A percentile compares a stretch with the other conserved stretches of the same genome.
Evolutionary conservation across 257 asterid genomes (phyloP).

Genomic region (Ajuga chamaepitys): DNA sequence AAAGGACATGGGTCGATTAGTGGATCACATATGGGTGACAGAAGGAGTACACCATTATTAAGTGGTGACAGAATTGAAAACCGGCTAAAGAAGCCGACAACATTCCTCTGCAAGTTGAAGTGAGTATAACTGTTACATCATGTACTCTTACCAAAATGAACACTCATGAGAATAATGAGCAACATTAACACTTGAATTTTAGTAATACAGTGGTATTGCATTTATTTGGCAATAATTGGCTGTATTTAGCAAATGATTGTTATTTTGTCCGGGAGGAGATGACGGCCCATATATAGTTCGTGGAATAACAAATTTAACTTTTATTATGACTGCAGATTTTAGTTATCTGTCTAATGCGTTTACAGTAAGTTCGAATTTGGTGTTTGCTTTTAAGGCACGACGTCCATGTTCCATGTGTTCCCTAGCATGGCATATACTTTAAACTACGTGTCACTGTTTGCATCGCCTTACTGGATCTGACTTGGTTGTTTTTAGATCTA

Average conservation of each 20-base stretch:
- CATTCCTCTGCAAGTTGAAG: slow-evolving; percentile 97
- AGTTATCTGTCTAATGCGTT: background rate
- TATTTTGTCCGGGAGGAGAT: background rate
- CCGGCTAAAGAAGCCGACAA: slow-evolving; percentile 93
- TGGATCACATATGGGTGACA: slow-evolving; percentile 84
- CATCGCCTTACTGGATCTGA: background rate
- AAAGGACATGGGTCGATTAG: slow-evolving; percentile 74
- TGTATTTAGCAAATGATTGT: background rate
- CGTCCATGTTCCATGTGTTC: background rate
- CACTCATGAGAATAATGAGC: background rate
- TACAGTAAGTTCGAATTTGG: background rate
- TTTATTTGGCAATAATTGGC: background rate
- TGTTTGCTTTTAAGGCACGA: slow-evolving; percentile 4
- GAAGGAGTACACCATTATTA: slow-evolving; percentile 62
- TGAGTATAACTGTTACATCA: slow-evolving; percentile 36
- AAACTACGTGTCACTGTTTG: background rate
- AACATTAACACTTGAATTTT: background rate
- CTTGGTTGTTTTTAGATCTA: background rate
- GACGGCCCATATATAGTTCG: background rate
- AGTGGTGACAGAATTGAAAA: slow-evolving; percentile 74
- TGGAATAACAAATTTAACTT: background rate
- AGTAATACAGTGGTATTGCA: background rate
- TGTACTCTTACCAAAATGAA: slow-evolving; percentile 5
- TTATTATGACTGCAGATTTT: background rate
- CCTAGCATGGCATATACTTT: background rate